These are phyloP conservation scores for Tilletia walkeri DNA, from an alignment of 1,284 basidiomycete genomes.

Conservation along the genomic window DNA sequence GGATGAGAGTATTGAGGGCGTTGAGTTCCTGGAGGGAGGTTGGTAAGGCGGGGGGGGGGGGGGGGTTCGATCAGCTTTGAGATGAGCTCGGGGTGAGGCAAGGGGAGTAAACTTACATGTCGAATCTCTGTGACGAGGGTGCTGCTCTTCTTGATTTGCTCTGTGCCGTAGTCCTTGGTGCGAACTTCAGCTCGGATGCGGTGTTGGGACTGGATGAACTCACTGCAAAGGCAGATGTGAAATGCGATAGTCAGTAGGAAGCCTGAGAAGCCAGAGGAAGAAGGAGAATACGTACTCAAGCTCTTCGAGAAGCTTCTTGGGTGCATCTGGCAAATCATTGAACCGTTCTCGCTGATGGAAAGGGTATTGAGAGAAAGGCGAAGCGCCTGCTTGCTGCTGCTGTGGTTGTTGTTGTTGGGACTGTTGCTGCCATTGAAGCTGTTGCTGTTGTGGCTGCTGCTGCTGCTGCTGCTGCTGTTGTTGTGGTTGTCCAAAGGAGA, in stretches of 20 bases:
- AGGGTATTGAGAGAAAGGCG: slow-evolving; percentile 39
- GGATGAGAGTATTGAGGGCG: slow-evolving; percentile 8
- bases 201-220: slow-evolving; percentile 23
- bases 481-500: not conserved
- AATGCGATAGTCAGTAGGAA: not conserved
- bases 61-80: not conserved
- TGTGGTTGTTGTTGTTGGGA: slow-evolving; percentile 14
- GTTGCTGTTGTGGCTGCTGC: slow-evolving; percentile 25
- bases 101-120: not conserved
- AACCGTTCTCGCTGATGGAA: slow-evolving; percentile 52
- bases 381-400: slow-evolving; percentile 15
- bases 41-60: not conserved
- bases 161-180: slow-evolving; percentile 14
- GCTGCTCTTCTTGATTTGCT: slow-evolving; percentile 13
- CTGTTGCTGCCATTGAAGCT: slow-evolving; percentile 21
- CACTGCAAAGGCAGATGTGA: not conserved
- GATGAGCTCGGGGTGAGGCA: not conserved
- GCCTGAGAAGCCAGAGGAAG: not conserved
- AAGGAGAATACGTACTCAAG: slow-evolving; percentile 30
- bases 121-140: not conserved
- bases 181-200: slow-evolving; percentile 24
- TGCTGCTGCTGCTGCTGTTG: slow-evolving; percentile 22
- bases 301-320: slow-evolving; percentile 45
- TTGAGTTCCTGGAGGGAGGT: not conserved
- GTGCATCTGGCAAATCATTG: slow-evolving; percentile 51